These are phyloP conservation scores for Salisapilia sapeloensis DNA, from an alignment of 352 stramenopile species.

Conservation along the genomic window DNA sequence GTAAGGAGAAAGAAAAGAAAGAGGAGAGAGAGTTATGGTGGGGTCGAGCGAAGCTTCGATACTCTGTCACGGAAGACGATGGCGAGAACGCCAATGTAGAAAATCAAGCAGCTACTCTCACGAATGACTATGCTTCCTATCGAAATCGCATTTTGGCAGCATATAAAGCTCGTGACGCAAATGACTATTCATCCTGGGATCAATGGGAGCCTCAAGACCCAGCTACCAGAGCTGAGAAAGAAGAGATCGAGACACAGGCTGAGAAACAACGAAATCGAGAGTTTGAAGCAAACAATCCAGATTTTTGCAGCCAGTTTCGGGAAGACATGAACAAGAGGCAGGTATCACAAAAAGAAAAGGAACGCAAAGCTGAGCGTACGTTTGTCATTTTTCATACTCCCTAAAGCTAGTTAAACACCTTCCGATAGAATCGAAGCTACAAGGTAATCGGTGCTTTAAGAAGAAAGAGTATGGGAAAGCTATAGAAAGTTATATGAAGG, in stretches of 20 bases:
- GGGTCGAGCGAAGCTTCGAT: constrained; percentile 36
- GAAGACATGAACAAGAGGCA: constrained; percentile 48
- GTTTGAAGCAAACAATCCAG: constrained; percentile 61
- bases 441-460: constrained; percentile 49
- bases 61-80: constrained; percentile 12
- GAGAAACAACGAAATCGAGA: constrained; percentile 47
- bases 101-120: background rate
- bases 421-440: constrained; percentile 27
- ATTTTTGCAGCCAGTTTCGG: constrained; percentile 68
- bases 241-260: constrained; percentile 22
- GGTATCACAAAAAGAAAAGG: constrained; percentile 27
- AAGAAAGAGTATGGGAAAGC: constrained; percentile 26
- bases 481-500: constrained; percentile 54
- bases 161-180: constrained; percentile 59
- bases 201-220: constrained; percentile 62
- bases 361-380: constrained; percentile 31
- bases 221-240: constrained; percentile 39
- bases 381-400: background rate
- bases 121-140: constrained; percentile 11
- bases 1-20: constrained; percentile 16
- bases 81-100: constrained; percentile 2
- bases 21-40: constrained; percentile 59
- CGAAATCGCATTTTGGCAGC: constrained; percentile 41
- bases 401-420: background rate
- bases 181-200: constrained; percentile 69